Base-by-base conservation (phyloP, 2,329 filamentous ascomycete species). In the Hypoxylon rubiginosum region DNA sequence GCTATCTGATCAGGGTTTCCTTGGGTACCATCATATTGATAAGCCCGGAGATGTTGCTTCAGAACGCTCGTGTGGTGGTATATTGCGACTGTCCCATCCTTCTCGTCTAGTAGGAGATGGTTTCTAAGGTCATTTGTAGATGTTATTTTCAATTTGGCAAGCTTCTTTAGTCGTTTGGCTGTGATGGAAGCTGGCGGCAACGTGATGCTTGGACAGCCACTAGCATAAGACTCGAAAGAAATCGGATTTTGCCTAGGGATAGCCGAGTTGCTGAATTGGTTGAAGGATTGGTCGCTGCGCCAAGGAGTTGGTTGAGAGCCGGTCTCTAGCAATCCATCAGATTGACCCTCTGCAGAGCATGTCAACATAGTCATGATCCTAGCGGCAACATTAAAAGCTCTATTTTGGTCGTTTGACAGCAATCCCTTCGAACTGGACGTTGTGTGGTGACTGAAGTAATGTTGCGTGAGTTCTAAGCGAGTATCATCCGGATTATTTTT, bases 41-140 rank as follows among this genome's bases (percentile, higher is more conserved):
- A 30, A 9, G 28, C 28, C 9, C 28, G 28, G 9, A 30, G 62
- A 24, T 73, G 68, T 51, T 77, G 74, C 45, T 76, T 77, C 9
- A 77, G 51, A 32, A 77, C 74, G 19, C 74, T 72, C 11, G 74
- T 73, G 51, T 77, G 70, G 61, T 77, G 74, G 46, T 71, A 77
- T 52, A 77, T 67, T n/a, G 74, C 67, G 11, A 77, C 65, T 1
- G 72, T 64, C 4, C 70, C 73, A 7, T 52, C 62, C 45, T 70
- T 74, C 43, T 68, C 56, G 48, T 77, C 74, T 1, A 77, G 58
- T 41, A 67, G 74, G 7, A 77, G 65, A 46, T 77, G 75, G 48
- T 72, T 72, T 49, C 71, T 71, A n/a, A 77, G 62, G 46, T 76
- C 72, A 43, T 76, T 68, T 4, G 74, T 76, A 39, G 70, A 67